Evolutionary conservation across 192 early-diverging fungal genomes (phyloP).

Genomic region (Podila verticillata): DNA sequence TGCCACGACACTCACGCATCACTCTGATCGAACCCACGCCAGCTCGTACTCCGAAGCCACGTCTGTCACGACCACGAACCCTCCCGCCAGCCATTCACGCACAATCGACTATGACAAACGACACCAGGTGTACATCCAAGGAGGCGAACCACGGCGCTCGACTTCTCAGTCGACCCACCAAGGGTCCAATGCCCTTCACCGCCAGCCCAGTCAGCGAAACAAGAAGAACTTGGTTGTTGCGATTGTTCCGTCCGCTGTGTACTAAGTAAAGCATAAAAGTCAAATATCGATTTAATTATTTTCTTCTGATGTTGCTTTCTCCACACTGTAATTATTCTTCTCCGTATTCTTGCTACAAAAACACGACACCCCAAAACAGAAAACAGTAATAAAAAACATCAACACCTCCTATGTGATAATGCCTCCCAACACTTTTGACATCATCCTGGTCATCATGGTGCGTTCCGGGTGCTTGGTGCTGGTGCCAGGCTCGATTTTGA

Average conservation of each 20-base stretch:
- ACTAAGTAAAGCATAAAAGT: background rate
- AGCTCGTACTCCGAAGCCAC: background rate
- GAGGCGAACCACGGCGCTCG: background rate
- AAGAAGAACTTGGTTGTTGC: constrained; percentile 39
- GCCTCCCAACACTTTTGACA: no score
- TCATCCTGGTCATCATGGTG: no score
- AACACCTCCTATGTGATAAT: no score
- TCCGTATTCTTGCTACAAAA: no score
- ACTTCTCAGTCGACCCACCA: background rate
- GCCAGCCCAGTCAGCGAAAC: constrained; percentile 39
- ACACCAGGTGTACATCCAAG: constrained; percentile 1
- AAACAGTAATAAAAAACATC: no score
- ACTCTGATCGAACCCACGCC: background rate
- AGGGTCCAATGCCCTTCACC: background rate
- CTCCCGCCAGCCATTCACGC: background rate
- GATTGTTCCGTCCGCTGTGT: background rate
- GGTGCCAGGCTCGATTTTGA: no score
- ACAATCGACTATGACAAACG: background rate
- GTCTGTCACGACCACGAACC: background rate
- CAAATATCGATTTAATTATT: background rate
- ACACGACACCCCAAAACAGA: no score
- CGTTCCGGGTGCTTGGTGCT: no score
- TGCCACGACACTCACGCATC: constrained; percentile 1
- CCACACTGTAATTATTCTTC: no score
- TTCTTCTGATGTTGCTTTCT: background rate